Evolutionary conservation across 148 eudicot species (phyloP).

Genomic region (Vaccinium myrtillus): DNA sequence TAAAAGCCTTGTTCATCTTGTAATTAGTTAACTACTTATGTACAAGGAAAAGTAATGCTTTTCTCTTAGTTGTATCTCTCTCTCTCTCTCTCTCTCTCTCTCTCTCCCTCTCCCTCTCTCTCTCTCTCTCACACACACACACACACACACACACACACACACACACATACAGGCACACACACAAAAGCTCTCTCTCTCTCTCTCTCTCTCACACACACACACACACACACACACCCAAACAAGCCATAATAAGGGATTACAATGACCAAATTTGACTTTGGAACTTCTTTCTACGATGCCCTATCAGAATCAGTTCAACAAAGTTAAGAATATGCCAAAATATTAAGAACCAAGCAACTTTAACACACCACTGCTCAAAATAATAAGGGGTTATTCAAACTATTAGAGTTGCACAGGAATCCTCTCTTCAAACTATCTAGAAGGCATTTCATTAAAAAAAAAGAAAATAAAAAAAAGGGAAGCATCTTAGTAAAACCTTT

Average conservation of each 20-base stretch:
- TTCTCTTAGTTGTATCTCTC: not conserved
- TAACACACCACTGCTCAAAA: not conserved
- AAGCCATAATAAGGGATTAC: too few species aligned
- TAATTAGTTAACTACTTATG: constrained; percentile 21
- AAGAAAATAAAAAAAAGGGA: not conserved
- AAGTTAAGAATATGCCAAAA: not conserved
- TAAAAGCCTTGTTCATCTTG: constrained; percentile 25
- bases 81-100: not conserved
- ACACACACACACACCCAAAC: too few species aligned
- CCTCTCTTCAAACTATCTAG: not conserved
- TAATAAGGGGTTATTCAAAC: too few species aligned
- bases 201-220: too few species aligned
- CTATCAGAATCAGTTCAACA: not conserved
- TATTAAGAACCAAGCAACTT: not conserved
- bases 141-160: too few species aligned
- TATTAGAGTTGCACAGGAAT: not conserved
- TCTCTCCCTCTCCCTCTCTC: not conserved
- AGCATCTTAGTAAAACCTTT: not conserved
- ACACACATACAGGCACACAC: too few species aligned
- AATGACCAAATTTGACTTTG: not conserved
- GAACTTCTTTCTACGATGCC: not conserved
- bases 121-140: not conserved
- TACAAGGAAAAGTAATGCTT: constrained; percentile 20
- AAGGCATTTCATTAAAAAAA: too few species aligned
- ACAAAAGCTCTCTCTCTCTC: too few species aligned